These are phyloP conservation scores for Boletus subcaerulescens DNA, from an alignment of 768 basidiomycete genomes.

Conservation along the genomic window DNA sequence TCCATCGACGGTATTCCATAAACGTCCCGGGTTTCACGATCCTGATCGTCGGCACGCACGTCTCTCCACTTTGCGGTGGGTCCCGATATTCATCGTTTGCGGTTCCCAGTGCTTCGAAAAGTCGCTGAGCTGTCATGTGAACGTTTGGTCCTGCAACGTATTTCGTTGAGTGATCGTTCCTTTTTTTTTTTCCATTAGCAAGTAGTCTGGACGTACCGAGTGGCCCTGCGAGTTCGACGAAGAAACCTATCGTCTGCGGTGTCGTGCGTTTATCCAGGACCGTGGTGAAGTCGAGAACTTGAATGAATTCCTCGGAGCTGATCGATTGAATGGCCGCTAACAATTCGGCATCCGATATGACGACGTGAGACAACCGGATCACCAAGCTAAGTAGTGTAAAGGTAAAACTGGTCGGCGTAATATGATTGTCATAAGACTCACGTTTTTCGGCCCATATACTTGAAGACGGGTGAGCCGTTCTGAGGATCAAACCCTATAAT, in stretches of 20 bases:
- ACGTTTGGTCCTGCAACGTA: background rate
- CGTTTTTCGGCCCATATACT: conserved; percentile 7
- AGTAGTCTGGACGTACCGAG: background rate
- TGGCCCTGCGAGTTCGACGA: conserved; percentile 8
- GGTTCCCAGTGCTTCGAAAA: conserved; percentile 6
- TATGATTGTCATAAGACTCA: background rate
- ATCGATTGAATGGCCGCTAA: background rate
- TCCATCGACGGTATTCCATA: conserved; percentile 7
- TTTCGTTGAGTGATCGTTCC: background rate
- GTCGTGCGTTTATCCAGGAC: conserved; percentile 8
- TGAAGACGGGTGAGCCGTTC: conserved; percentile 9
- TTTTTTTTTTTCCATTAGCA: background rate
- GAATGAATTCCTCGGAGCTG: conserved; percentile 2
- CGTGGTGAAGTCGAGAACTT: conserved; percentile 10
- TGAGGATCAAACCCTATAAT: conserved; percentile 13
- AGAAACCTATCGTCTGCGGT: conserved; percentile 8
- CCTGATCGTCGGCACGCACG: conserved; percentile 9
- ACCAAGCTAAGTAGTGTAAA: background rate
- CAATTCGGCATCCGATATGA: conserved; percentile 7
- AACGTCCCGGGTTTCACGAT: conserved; percentile 12
- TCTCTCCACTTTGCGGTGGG: background rate
- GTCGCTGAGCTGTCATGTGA: background rate
- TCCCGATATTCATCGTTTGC: background rate
- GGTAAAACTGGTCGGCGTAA: no score
- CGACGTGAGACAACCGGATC: conserved; percentile 1